Conservation (phyloP, 805 yeast genomes). For the Lipomyces lipofer region DNA sequence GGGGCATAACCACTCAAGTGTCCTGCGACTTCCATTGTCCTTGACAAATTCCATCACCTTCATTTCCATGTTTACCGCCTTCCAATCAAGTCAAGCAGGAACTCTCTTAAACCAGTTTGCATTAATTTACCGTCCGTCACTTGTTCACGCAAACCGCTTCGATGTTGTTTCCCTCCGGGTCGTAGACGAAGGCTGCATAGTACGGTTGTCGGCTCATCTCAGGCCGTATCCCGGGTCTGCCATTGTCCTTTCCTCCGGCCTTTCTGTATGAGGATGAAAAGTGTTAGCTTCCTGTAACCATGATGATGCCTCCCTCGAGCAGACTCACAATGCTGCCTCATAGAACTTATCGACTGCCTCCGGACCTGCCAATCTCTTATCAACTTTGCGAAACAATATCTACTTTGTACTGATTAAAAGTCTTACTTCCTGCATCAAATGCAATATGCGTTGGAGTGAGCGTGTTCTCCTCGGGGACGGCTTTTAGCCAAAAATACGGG, state of each 20-base stretch:
- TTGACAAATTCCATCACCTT: too few species aligned
- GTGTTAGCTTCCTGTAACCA: not conserved
- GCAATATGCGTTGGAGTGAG: not conserved
- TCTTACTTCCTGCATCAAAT: not conserved
- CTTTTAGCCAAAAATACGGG: not conserved
- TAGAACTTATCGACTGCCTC: not conserved
- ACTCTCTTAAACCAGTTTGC: too few species aligned
- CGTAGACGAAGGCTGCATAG: slow-evolving; percentile 8
- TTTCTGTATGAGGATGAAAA: not conserved
- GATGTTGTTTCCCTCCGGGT: slow-evolving; percentile 6
- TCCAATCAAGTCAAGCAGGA: too few species aligned
- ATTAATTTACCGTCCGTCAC: too few species aligned
- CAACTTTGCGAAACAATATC: not conserved
- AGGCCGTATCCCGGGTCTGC: slow-evolving; percentile 3
- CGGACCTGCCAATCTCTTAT: not conserved
- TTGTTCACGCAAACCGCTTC: slow-evolving; percentile 13
- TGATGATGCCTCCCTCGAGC: not conserved
- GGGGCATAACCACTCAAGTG: too few species aligned
- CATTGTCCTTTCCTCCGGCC: slow-evolving; percentile 3
- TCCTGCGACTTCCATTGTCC: too few species aligned
- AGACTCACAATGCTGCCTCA: not conserved
- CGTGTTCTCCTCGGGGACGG: not conserved
- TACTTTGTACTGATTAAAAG: not conserved
- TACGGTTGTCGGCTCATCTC: not conserved
- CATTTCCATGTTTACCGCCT: too few species aligned